Base-by-base conservation (phyloP, 2,329 filamentous ascomycete species). In the Lojkania enalia region DNA sequence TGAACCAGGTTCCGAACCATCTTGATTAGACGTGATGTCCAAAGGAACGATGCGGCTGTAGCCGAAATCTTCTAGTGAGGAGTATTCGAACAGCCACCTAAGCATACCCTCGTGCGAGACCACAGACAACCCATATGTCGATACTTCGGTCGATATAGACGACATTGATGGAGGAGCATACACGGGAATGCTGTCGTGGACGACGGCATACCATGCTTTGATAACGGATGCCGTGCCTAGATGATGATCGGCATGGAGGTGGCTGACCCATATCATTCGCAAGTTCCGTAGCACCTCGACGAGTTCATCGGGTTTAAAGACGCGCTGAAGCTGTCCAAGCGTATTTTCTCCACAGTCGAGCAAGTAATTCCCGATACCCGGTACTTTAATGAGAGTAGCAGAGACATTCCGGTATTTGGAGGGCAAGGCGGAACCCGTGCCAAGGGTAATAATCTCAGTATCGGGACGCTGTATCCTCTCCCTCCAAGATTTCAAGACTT, bases 381-480 rank as follows among this genome's bases (percentile, higher is more conserved):
- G 94, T 2, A 96, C 85, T 12, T 88, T 82, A 33, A 99, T 73
- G 3, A 99, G 76, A 0, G 91, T 96, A 2, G 85, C 84, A 9
- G 92, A 96, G 15, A 99, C 94, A 66, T 97, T 99, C 58, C 94
- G 87, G 69, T 96, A 94, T 66, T 95, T 95, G 23, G 90, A 95
- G 1, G 94, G 94, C 13, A 87, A 67, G 0, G 92, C 88, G 2
- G 92, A 97, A 6, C 94, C 94, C 2, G 94, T 99, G 4, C 94
- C 94, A 0, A 99, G 80, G 1, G 90, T 83, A 29, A 91, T 86
- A 37, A 99, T 82, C 67, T 96, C 90, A 0, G 86, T 83, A 58
- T 96, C 85, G 23, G 81, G 78, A 53, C 83, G 82, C 2, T 87
- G 87, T 2, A 95, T 80, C 49, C 84, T 80, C n/a, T 78, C 71